These are phyloP conservation scores for Kodamaea kaohsiungensis DNA, from an alignment of 805 yeast genomes.

Conservation along the genomic window DNA sequence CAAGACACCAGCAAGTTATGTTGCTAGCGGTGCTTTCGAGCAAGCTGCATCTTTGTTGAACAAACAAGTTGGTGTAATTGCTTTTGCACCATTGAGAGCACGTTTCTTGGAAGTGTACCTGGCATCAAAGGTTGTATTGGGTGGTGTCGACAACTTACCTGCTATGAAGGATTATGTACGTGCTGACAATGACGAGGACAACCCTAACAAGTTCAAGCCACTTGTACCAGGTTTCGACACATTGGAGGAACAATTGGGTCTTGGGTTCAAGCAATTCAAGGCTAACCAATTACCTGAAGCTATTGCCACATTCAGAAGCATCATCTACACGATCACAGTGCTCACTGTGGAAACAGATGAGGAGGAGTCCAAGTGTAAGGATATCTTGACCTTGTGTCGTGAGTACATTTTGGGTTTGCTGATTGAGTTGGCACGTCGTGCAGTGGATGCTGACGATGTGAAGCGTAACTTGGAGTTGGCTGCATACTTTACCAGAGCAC, in stretches of 20 bases:
- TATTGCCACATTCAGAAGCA: conserved; percentile 72
- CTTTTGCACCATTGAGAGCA: conserved; percentile 83
- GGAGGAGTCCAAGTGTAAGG: conserved; percentile 74
- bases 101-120: conserved; percentile 85
- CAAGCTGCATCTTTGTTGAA: conserved; percentile 91
- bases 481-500: conserved; percentile 88
- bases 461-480: conserved; percentile 93
- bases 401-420: conserved; percentile 92
- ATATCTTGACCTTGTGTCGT: conserved; percentile 70
- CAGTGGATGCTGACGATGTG: conserved; percentile 65
- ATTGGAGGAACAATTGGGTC: conserved; percentile 60
- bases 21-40: conserved; percentile 95
- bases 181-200: conserved; percentile 60
- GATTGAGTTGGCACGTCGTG: conserved; percentile 86
- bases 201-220: conserved; percentile 52
- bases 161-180: conserved; percentile 70
- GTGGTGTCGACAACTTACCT: conserved; percentile 73
- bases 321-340: conserved; percentile 73
- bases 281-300: conserved; percentile 83
- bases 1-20: conserved; percentile 85
- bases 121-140: conserved; percentile 71
- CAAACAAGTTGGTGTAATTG: conserved; percentile 83
- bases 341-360: conserved; percentile 70
- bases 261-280: conserved; percentile 82
- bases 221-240: conserved; percentile 70